Evolutionary conservation across 305 asterid genomes (phyloP), one percentile per base, ranked within the genome.

Genomic region (Solanum hybrid): DNA sequence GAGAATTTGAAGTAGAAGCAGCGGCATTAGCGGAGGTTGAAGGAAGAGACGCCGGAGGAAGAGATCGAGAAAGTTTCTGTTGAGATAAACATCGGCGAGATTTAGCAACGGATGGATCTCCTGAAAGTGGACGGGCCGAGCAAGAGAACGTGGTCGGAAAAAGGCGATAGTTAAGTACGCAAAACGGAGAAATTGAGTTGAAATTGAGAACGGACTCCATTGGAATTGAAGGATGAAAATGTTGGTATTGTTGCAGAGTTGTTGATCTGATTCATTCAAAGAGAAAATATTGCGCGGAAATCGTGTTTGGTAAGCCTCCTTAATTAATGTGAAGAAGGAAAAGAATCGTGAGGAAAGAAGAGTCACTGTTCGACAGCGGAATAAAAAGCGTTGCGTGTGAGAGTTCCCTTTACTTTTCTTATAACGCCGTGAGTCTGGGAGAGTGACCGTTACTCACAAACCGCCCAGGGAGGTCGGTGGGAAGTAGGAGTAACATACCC

Each of bases 1-100:
- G 91, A 69, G 97, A 93, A 89, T 95, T 96, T 67, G 95, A 80
- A 57, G 94, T 91, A 40, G 16, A n/a, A 67, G 89, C 94, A 64
- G 92, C 89, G 67, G 89, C 92, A 51, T 31, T 84, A 51, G 91
- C 88, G 64, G 93, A 39, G 82, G 93, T 93, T 11, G 92, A 87
- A 67, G 91, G 91, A 89, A 89, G 84, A 90, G 92, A 87, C 20
- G 79, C 90, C 81, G 89, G 88, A 78, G 90, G 92, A 22, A 91
- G 89, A 26, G 91, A 83, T 37, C 90, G 78, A 64, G 89, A 29
- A 87, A 90, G 64, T 69, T 91, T 89, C 91, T 86, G 89, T 79
- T 91, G 87, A 74, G 28, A n/a, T 28, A 82, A 28, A 82, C 83
- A 92, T 26, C 88, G 89, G 80, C 75, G 36, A 89, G 90, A 88